phyloP scores from a whole-genome alignment of 495 filamentous ascomycete species.

The Annulohypoxylon nitens region DNA sequence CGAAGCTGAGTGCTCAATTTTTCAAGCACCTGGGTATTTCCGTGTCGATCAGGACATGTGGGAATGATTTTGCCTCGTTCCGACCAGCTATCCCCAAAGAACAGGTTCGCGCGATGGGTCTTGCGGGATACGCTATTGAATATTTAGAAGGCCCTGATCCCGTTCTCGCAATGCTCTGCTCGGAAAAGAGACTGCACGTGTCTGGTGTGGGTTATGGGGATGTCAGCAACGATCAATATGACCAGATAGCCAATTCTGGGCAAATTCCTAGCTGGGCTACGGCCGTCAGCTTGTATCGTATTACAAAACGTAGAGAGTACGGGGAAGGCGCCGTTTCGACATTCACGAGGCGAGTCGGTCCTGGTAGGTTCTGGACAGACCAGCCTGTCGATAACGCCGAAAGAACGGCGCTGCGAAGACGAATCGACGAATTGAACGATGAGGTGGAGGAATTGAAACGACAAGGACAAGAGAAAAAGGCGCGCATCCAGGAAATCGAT shows the following conservation, averaged over 20 bases:
- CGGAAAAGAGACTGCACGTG: constrained; percentile 72
- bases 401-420: constrained; percentile 63
- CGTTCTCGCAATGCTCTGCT: constrained; percentile 88
- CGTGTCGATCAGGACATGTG: constrained; percentile 72
- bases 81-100: constrained; percentile 66
- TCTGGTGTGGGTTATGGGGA: constrained; percentile 73
- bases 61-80: constrained; percentile 63
- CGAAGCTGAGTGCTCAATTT: constrained; percentile 71
- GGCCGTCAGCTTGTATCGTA: constrained; percentile 67
- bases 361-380: constrained; percentile 78
- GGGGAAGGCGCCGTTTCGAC: constrained; percentile 76
- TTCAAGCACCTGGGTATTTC: constrained; percentile 68
- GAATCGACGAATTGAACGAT: constrained; percentile 51
- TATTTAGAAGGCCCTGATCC: constrained; percentile 84
- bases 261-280: constrained; percentile 72
- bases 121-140: constrained; percentile 84
- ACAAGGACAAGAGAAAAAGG: constrained; percentile 56
- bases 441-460: constrained; percentile 53
- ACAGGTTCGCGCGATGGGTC: constrained; percentile 70
- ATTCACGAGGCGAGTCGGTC: constrained; percentile 64
- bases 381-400: constrained; percentile 76
- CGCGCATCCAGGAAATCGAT: constrained; percentile 51
- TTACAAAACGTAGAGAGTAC: constrained; percentile 79
- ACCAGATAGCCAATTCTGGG: constrained; percentile 63
- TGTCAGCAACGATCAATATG: constrained; percentile 73